Evolutionary conservation across 2,329 filamentous ascomycete genomes (phyloP).

Genomic region (Trichoderma atrobrunneum): DNA sequence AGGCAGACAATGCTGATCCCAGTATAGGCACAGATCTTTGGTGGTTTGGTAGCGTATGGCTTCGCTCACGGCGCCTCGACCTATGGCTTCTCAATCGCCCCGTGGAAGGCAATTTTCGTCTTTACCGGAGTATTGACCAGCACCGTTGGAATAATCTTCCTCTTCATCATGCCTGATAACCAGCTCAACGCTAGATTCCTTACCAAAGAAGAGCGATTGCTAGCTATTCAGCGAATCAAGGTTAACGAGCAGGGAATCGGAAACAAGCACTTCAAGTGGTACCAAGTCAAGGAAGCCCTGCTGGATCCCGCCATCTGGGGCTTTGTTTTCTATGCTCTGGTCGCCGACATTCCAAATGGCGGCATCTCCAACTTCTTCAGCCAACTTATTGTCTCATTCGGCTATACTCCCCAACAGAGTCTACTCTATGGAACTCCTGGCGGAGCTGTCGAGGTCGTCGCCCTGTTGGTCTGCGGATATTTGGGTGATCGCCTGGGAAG

Average conservation of each 20-base stretch:
- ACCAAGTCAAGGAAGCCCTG: conserved; percentile 47
- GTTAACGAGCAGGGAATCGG: conserved; percentile 66
- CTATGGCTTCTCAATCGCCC: conserved; percentile 17
- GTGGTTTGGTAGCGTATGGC: conserved; percentile 19
- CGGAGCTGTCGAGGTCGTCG: conserved; percentile 62
- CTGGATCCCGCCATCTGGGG: conserved; percentile 16
- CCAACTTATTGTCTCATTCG: conserved; percentile 52
- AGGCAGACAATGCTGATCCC: not conserved
- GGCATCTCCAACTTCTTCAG: conserved; percentile 37
- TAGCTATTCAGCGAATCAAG: conserved; percentile 47
- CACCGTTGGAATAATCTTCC: conserved; percentile 11
- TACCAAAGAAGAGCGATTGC: conserved; percentile 13
- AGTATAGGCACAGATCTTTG: conserved; percentile 16
- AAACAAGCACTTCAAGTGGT: conserved; percentile 64
- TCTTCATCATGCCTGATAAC: conserved; percentile 19
- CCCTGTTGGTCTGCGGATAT: conserved; percentile 50
- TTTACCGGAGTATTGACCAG: conserved; percentile 17
- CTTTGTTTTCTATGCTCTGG: conserved; percentile 12
- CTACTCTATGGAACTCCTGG: conserved; percentile 64
- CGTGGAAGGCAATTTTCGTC: conserved; percentile 20
- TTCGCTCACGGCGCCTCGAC: conserved; percentile 15
- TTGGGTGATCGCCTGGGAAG: conserved; percentile 19
- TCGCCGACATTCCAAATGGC: conserved; percentile 20
- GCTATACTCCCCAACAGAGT: conserved; percentile 60
- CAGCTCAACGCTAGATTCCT: conserved; percentile 20